A percentile compares a stretch with the other conserved stretches of the same genome.
Conservation (phyloP, 176 grass and related monocot species). For the Thalia dealbata region DNA sequence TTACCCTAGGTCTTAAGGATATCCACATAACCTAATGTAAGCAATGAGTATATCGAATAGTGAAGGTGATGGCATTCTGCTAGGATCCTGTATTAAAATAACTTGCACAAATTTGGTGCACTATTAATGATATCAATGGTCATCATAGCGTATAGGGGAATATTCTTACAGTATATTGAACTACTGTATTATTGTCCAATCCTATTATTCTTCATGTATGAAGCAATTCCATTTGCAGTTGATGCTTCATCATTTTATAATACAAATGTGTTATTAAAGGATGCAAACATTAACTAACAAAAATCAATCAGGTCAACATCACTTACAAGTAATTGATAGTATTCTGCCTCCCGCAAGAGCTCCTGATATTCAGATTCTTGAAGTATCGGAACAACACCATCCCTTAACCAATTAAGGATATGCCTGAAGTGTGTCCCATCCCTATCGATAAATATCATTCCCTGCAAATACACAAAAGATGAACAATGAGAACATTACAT, state of each 20-base stretch:
- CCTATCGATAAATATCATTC: slow-evolving; percentile 78
- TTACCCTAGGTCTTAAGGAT: too few species aligned
- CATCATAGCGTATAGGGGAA: not conserved
- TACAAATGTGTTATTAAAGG: not conserved
- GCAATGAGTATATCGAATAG: too few species aligned
- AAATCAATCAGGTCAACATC: not conserved
- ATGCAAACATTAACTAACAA: not conserved
- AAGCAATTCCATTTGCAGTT: not conserved
- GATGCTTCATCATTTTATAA: not conserved
- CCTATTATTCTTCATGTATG: not conserved
- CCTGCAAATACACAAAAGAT: slow-evolving; percentile 29
- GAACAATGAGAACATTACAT: not conserved
- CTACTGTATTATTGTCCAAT: not conserved
- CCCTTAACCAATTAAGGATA: slow-evolving; percentile 85
- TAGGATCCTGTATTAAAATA: not conserved
- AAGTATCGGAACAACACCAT: slow-evolving; percentile 45
- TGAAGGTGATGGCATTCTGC: too few species aligned
- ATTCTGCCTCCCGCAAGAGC: slow-evolving; percentile 78
- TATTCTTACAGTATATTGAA: not conserved
- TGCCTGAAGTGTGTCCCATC: slow-evolving; percentile 88
- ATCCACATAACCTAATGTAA: too few species aligned
- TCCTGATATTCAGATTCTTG: slow-evolving; percentile 53
- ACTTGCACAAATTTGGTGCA: not conserved
- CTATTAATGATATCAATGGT: not conserved
- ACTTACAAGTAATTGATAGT: slow-evolving; percentile 76